Base-by-base conservation (phyloP, 108 stramenopile genomes). In the Mediolabrus comicus region DNA sequence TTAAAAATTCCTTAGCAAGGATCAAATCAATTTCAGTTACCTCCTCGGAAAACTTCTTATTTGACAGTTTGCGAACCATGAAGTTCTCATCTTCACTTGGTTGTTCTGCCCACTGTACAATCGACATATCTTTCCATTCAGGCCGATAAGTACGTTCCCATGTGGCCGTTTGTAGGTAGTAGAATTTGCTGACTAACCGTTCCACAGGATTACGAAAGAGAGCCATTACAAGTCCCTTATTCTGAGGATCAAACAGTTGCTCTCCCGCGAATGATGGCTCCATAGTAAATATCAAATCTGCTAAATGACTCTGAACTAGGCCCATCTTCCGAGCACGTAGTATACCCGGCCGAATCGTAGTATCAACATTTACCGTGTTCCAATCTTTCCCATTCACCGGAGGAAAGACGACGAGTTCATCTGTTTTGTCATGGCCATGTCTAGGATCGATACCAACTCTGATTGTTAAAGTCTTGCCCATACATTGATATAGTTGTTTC, bases 101-200 rank as follows among this genome's bases (percentile, higher is more conserved):
- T 31, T 31, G 35, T 19, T 34, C 46, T 22, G 76, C 80, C 80
- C 80, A 86, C 52, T 86, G 79, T 32, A 83, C 27, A 12, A 86
- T 14, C 14, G 73, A 69, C 69, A 84, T 69, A 38, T 72, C 62
- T 26, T 62, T 35, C 68, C 81, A 79, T 26, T 78, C 79, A 0
- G 83, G 81, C 43, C 62, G 62, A 41, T 84, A 88, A 0, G 79
- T 81, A 43, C 62, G 39, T 63, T 86, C 85, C 85, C 85, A 86
- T 4, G 62, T 67, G 1, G 83, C 83, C 28, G 68, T 53, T 39
- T 79, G 80, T 10, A 75, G 53, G 49, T 86, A 86, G 57, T 81
- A 83, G 41, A 83, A 86, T 55, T 81, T 83, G 52, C 81, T 83
- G n/a, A 81, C 72, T 13, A 76, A 57, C 52, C 82, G 46, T 66